Conservation (phyloP, 1,139 yeast species). For the Lodderomyces jiufengensis region DNA sequence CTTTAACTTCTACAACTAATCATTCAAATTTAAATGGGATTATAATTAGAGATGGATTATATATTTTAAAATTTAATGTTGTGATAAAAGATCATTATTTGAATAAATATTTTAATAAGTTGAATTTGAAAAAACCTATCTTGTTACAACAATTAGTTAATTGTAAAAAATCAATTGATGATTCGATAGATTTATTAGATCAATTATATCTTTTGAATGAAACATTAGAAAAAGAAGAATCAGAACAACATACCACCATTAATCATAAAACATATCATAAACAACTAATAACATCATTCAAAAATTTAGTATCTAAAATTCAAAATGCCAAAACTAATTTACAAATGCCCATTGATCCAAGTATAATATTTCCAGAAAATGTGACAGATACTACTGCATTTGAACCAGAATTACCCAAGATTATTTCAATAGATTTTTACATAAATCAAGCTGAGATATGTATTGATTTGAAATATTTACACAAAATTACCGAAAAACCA, state of each 20-base stretch:
- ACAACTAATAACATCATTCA: constrained; percentile 23
- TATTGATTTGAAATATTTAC: constrained; percentile 39
- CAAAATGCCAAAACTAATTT: constrained; percentile 33
- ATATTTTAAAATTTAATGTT: constrained; percentile 30
- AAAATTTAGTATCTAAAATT: constrained; percentile 25
- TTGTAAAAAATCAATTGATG: constrained; percentile 31
- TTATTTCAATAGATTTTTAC: constrained; percentile 38
- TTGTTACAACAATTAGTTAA: constrained; percentile 31
- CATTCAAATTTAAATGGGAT: constrained; percentile 43
- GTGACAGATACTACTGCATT: constrained; percentile 24
- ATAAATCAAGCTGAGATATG: constrained; percentile 46
- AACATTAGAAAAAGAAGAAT: constrained; percentile 5
- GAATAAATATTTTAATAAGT: constrained; percentile 26
- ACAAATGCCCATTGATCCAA: constrained; percentile 44
- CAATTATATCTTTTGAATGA: constrained; percentile 13
- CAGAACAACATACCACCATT: no score
- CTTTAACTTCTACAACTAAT: constrained; percentile 35
- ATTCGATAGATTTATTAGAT: constrained; percentile 25
- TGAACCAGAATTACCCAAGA: constrained; percentile 32
- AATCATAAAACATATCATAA: constrained; percentile 15
- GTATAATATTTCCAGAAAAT: constrained; percentile 38
- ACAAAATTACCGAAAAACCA: constrained; percentile 36
- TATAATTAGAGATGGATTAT: constrained; percentile 40
- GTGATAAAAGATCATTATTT: constrained; percentile 29
- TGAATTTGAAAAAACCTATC: constrained; percentile 29